phyloP scores from a whole-genome alignment of 371 early-diverging fungal species.

The Mucor ambiguus region DNA sequence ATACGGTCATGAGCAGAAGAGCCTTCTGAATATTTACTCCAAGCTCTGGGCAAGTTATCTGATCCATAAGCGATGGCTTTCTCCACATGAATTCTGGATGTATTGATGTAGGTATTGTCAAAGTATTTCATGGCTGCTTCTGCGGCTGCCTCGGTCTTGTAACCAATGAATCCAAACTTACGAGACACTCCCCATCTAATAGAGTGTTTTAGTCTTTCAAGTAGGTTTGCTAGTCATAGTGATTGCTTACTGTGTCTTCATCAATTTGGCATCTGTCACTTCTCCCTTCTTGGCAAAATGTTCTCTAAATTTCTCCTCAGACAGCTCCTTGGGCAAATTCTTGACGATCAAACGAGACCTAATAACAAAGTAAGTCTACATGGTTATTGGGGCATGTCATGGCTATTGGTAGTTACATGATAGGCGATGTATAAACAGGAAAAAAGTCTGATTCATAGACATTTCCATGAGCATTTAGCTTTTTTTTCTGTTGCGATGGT shows the following conservation, averaged over 20 bases:
- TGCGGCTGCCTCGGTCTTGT: slow-evolving; percentile 83
- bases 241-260: slow-evolving; percentile 69
- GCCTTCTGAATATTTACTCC: slow-evolving; percentile 86
- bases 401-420: neutral
- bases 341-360: slow-evolving; percentile 85
- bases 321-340: slow-evolving; percentile 89
- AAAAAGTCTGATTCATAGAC: neutral
- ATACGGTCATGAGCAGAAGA: slow-evolving; percentile 67
- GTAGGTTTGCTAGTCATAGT: neutral
- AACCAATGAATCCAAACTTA: slow-evolving; percentile 93
- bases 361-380: neutral
- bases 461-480: neutral
- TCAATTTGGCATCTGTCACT: slow-evolving; percentile 92
- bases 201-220: neutral
- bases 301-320: slow-evolving; percentile 81
- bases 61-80: slow-evolving; percentile 85
- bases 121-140: slow-evolving; percentile 81
- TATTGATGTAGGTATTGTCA: slow-evolving; percentile 91
- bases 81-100: slow-evolving; percentile 84
- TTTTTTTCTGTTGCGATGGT: slow-evolving; percentile 8
- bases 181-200: slow-evolving; percentile 78
- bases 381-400: neutral
- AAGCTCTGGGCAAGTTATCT: slow-evolving; percentile 80
- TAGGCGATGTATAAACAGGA: neutral
- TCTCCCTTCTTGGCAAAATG: slow-evolving; percentile 87